phyloP scores from a whole-genome alignment of 805 yeast genomes.

The Teunomyces barrocoloradensis region DNA sequence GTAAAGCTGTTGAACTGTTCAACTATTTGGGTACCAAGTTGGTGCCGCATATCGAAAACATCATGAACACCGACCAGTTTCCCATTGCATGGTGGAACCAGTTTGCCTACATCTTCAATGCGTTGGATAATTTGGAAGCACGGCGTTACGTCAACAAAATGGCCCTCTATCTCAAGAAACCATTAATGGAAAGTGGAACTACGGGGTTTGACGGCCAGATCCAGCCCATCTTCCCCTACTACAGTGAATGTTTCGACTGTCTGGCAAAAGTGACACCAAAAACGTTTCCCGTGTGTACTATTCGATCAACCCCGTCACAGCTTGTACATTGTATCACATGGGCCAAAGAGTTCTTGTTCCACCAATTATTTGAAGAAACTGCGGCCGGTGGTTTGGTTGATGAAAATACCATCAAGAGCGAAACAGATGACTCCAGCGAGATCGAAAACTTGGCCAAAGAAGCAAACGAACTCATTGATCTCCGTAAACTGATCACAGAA shows the following conservation, averaged over 20 bases:
- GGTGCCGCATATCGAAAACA: slow-evolving; percentile 81
- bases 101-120: slow-evolving; percentile 82
- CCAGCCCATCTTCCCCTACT: slow-evolving; percentile 81
- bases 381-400: slow-evolving; percentile 8
- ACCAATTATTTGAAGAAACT: slow-evolving; percentile 68
- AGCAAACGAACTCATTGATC: slow-evolving; percentile 56
- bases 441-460: slow-evolving; percentile 64
- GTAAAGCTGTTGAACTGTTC: slow-evolving; percentile 74
- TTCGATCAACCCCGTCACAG: slow-evolving; percentile 92
- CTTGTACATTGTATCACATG: slow-evolving; percentile 96
- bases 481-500: slow-evolving; percentile 19
- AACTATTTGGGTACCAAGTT: slow-evolving; percentile 58
- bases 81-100: slow-evolving; percentile 70
- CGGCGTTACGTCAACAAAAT: slow-evolving; percentile 84
- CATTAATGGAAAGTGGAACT: slow-evolving; percentile 91
- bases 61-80: slow-evolving; percentile 72
- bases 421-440: slow-evolving; percentile 64
- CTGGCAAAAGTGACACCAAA: slow-evolving; percentile 83
- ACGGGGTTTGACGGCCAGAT: slow-evolving; percentile 94
- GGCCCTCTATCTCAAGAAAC: slow-evolving; percentile 68
- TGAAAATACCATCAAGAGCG: slow-evolving; percentile 33
- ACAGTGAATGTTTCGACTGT: slow-evolving; percentile 93
- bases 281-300: slow-evolving; percentile 93
- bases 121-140: slow-evolving; percentile 91
- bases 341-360: slow-evolving; percentile 90